Base-by-base conservation (phyloP, 208 protist genomes). In the Leishmania gerbilli region DNA sequence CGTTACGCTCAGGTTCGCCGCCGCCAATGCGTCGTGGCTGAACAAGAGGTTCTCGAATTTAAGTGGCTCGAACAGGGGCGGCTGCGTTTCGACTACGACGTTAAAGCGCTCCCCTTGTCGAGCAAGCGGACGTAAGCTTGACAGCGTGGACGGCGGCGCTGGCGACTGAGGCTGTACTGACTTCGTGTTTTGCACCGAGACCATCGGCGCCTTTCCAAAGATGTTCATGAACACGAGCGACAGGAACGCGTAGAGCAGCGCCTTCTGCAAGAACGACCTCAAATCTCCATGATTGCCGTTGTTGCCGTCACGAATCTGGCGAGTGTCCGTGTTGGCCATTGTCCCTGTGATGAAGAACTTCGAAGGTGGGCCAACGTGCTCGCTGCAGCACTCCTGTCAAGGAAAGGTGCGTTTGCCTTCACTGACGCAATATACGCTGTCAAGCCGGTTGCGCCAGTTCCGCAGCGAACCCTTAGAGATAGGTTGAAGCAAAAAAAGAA, bases 11-110 rank as follows among this genome's bases (percentile, higher is more conserved):
- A 85, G 19, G 9, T 77, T 53, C 0, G 72, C 58, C 24, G 69
- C 69, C 24, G 45, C 56, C 24, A 87, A 71, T 24, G 68, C 84
- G 11, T 83, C 77, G 37, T 83, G 83, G 56, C 76, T 72, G 68
- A 88, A 87, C 5, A 71, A 56, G 3, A 88, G 74, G 17, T 82
- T 78, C 11, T 69, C 53, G 34, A 83, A 85, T 24, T 60, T 76
- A 21, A 90, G 71, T 1, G 87, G 83, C n/a, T 84, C 71, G 71
- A 90, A 90, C 1, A 87, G 80, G 34, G 56, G 69, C 15, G 81
- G 76, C 19, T 83, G 58, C 60, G 80, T 79, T n/a, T 84, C 76
- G 11, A 90, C 71, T 13, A 55, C 34, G 1, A 90, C 42, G 58
- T 40, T 82, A 31, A 90, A 90, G 19, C 9, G 37, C 21, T 85